phyloP scores from a whole-genome alignment of 2,329 filamentous ascomycete genomes.

The Diplodia seriata region DNA sequence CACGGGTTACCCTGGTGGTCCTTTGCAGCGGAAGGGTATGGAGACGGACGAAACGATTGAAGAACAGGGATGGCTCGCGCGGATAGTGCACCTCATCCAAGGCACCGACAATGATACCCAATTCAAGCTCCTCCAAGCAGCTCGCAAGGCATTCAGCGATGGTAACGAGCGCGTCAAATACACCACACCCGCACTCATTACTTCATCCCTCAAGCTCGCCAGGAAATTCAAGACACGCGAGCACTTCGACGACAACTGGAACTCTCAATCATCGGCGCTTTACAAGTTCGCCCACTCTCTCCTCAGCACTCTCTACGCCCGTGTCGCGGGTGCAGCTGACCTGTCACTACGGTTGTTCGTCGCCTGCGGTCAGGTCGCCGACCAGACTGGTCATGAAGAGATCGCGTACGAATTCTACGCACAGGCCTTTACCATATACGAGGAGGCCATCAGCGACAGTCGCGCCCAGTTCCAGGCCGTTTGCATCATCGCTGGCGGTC shows the following conservation, averaged over 20 bases:
- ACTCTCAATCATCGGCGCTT: conserved; percentile 75
- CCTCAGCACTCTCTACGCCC: conserved; percentile 84
- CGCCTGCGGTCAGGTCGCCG: conserved; percentile 89
- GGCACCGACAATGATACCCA: conserved; percentile 90
- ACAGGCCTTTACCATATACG: conserved; percentile 97
- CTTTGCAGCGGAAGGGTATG: conserved; percentile 72
- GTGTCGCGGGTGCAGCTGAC: conserved; percentile 86
- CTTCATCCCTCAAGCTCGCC: conserved; percentile 86
- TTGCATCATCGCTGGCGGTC: conserved; percentile 86
- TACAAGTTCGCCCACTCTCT: conserved; percentile 96
- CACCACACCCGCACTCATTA: conserved; percentile 91
- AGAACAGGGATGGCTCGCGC: conserved; percentile 95
- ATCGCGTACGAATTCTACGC: conserved; percentile 98
- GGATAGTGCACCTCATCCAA: conserved; percentile 86
- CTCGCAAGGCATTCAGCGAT: conserved; percentile 84
- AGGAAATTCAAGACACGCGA: conserved; percentile 88
- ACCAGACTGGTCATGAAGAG: conserved; percentile 91
- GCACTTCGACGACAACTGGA: conserved; percentile 81
- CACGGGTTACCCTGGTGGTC: conserved; percentile 81
- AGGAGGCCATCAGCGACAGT: conserved; percentile 94
- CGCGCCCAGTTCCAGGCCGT: conserved; percentile 98
- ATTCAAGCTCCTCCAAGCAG: conserved; percentile 88
- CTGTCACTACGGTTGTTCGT: conserved; percentile 89
- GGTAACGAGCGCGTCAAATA: conserved; percentile 96
- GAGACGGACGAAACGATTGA: conserved; percentile 98